Conservation (phyloP, 345 rosid species). For the Excoecaria cochinchinensis region DNA sequence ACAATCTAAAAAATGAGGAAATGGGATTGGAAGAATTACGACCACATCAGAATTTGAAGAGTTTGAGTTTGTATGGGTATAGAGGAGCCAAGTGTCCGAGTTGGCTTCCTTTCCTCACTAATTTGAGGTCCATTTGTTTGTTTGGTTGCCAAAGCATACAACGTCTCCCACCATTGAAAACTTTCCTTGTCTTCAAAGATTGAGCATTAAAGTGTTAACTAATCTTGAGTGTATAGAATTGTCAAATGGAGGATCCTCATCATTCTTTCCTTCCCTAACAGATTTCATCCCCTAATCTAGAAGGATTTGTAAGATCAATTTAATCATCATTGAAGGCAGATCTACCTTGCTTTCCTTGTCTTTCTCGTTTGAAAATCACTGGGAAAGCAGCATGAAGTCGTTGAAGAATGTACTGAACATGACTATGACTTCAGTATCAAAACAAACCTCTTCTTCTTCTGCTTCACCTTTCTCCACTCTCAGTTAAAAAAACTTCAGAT, state of each 20-base stretch:
- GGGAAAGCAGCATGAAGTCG: too few species aligned
- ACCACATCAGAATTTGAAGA: slow-evolving; percentile 3
- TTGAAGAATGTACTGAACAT: not conserved
- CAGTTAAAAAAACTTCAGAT: not conserved
- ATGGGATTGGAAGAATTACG: not conserved
- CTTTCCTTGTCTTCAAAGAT: not conserved
- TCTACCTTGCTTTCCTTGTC: not conserved
- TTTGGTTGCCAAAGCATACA: not conserved
- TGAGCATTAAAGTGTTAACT: not conserved
- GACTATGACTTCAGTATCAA: not conserved
- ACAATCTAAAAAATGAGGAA: not conserved
- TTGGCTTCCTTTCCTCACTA: slow-evolving; percentile 13
- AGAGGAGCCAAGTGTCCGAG: slow-evolving; percentile 10
- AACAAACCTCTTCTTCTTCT: not conserved
- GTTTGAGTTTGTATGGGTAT: not conserved
- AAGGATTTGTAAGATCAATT: slow-evolving; percentile 9
- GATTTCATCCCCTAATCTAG: not conserved
- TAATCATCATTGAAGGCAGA: not conserved
- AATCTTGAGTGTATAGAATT: not conserved
- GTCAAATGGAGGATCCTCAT: not conserved
- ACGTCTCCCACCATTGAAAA: slow-evolving; percentile 7
- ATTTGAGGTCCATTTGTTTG: not conserved
- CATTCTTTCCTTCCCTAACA: slow-evolving; percentile 15
- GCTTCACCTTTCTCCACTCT: not conserved
- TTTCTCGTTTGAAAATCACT: not conserved